A percentile compares a stretch with the other conserved stretches of the same genome.
These are phyloP conservation scores for Antrodiella citrinella DNA, from an alignment of 768 basidiomycete genomes.

Conservation along the genomic window DNA sequence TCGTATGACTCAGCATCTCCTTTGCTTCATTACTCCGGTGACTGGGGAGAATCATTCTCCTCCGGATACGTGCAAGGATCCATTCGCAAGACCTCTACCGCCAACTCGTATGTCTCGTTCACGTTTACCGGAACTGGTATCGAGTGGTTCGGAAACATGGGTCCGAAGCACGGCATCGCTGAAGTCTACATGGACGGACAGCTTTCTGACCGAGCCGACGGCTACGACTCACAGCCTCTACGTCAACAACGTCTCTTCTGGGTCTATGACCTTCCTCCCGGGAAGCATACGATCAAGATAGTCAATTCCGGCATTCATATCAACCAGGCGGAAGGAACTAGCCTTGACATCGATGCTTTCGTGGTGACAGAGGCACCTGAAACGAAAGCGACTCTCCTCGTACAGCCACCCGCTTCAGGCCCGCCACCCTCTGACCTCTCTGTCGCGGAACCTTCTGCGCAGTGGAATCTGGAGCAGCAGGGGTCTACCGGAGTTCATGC, in stretches of 20 bases:
- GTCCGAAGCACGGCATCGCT: constrained; percentile 45
- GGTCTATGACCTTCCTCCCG: constrained; percentile 40
- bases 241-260: constrained; percentile 62
- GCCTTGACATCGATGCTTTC: constrained; percentile 57
- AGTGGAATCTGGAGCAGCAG: constrained; percentile 54
- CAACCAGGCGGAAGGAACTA: constrained; percentile 25
- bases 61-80: constrained; percentile 41
- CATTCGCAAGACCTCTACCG: constrained; percentile 40
- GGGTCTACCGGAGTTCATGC: constrained; percentile 72
- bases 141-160: constrained; percentile 68
- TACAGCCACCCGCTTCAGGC: neutral
- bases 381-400: neutral
- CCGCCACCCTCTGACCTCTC: neutral
- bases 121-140: constrained; percentile 67
- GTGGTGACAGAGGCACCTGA: constrained; percentile 45
- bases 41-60: constrained; percentile 51
- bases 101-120: constrained; percentile 44
- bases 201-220: constrained; percentile 36
- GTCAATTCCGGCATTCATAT: constrained; percentile 42
- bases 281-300: constrained; percentile 56
- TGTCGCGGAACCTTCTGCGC: constrained; percentile 2
- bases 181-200: constrained; percentile 52
- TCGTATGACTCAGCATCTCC: constrained; percentile 64
- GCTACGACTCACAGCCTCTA: constrained; percentile 27
- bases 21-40: constrained; percentile 52